Evolutionary conservation across 2,329 filamentous ascomycete genomes (phyloP).

Genomic region (Colletotrichum tamarilloi): DNA sequence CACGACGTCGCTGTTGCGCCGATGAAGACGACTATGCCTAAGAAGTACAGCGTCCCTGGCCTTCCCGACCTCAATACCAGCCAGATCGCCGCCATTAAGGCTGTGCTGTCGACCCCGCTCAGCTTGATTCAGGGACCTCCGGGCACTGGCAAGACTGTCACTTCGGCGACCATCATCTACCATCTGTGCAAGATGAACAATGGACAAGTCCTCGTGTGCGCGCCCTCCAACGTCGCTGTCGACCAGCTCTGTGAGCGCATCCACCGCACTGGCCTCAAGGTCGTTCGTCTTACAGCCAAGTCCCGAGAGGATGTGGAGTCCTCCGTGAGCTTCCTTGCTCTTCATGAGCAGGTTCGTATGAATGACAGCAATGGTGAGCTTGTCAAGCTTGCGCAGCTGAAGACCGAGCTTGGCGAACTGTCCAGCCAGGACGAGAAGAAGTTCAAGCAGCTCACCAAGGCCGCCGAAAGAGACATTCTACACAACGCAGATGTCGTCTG

Average conservation of each 20-base stretch:
- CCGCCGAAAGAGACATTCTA: conserved; percentile 94
- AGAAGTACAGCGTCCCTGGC: conserved; percentile 95
- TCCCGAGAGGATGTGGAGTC: conserved; percentile 98
- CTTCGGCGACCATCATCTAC: conserved; percentile 98
- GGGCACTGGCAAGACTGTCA: conserved; percentile 98
- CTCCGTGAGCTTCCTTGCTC: conserved; percentile 93
- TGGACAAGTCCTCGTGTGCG: conserved; percentile 94
- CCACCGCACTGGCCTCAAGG: conserved; percentile 93
- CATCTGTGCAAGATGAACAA: conserved; percentile 95
- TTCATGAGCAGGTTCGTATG: conserved; percentile 97
- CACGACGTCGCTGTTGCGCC: conserved; percentile 94
- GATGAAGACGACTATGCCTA: conserved; percentile 94
- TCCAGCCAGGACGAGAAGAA: conserved; percentile 98
- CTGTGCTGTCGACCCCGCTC: conserved; percentile 90
- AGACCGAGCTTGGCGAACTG: conserved; percentile 89
- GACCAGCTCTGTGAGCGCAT: conserved; percentile 98
- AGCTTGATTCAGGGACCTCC: conserved; percentile 97
- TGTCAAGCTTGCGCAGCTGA: conserved; percentile 91
- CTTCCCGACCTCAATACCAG: conserved; percentile 95
- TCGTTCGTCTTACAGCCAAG: conserved; percentile 97
- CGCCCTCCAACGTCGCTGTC: conserved; percentile 97
- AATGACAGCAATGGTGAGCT: conserved; percentile 96
- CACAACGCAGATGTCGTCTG: conserved; percentile 97
- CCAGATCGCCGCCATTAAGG: conserved; percentile 96
- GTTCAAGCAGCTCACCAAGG: conserved; percentile 93